These are phyloP conservation scores for Amylocarpus encephaloides DNA, from an alignment of 2,329 filamentous ascomycete genomes.

Conservation along the genomic window DNA sequence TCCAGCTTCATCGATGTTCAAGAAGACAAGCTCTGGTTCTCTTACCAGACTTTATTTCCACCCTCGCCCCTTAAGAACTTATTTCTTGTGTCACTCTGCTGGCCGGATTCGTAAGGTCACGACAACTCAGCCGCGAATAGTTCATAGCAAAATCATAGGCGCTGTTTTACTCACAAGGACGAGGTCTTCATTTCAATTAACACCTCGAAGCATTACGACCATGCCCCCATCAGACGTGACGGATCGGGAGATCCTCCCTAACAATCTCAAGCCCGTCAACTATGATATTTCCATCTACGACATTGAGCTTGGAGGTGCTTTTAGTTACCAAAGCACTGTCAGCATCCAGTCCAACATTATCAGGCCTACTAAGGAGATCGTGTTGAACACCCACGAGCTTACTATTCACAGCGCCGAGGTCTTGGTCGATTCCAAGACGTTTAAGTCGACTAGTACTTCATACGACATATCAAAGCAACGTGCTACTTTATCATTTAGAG, in stretches of 20 bases:
- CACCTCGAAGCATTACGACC: slow-evolving; percentile 4
- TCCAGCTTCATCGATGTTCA: not conserved
- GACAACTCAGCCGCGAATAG: no score
- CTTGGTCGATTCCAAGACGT: slow-evolving; percentile 44
- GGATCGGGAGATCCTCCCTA: slow-evolving; percentile 57
- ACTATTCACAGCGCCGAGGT: slow-evolving; percentile 65
- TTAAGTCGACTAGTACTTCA: slow-evolving; percentile 59
- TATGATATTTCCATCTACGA: slow-evolving; percentile 79
- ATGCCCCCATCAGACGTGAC: slow-evolving; percentile 38
- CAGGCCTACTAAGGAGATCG: slow-evolving; percentile 66
- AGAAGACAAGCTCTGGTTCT: slow-evolving; percentile 2
- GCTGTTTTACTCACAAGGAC: not conserved
- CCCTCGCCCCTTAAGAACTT: no score
- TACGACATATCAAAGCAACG: slow-evolving; percentile 84
- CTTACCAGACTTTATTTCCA: not conserved
- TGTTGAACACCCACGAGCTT: slow-evolving; percentile 80
- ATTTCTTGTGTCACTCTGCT: not conserved
- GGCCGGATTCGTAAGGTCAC: not conserved
- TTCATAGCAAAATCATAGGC: no score
- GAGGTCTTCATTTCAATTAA: not conserved
- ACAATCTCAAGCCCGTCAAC: slow-evolving; percentile 70
- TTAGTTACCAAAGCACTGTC: slow-evolving; percentile 77
- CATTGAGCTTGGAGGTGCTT: slow-evolving; percentile 63
- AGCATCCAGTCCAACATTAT: slow-evolving; percentile 71
- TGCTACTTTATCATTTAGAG: slow-evolving; percentile 68